Evolutionary conservation across 208 protist genomes (phyloP), one percentile per base, ranked within the genome.

Genomic region (Strigomonas oncopelti): DNA sequence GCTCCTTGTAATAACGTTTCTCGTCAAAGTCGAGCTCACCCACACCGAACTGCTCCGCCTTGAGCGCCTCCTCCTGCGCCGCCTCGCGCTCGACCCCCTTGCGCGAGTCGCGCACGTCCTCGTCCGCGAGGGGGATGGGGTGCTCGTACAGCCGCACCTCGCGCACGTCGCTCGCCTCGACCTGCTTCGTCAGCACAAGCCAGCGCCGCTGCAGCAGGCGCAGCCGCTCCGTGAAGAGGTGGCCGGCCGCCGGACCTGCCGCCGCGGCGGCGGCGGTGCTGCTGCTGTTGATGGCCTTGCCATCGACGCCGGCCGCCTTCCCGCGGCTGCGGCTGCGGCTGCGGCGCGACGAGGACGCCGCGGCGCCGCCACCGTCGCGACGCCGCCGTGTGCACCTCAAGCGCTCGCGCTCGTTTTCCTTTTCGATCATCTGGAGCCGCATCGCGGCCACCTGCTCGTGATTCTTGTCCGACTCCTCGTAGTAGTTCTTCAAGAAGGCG

Each of bases 131-230:
- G 18, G 88, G 85, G 52, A 93, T 86, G 4, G 85, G 81, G 27
- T 68, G 61, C 16, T 52, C 61, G 28, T 87, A 68, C 59, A 93
- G 74, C 29, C 67, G 67, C 18, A 74, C 75, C 69, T 93, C 88
- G 16, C 73, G 46, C 67, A 71, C 71, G 62, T 78, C 69, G 28
- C 69, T 71, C 0, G 80, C 75, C 25, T 66, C 71, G 14, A 60
- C 51, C 65, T 72, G 54, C 22, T 69, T 65, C 0, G 56, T 65
- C 13, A 48, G 61, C 34, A 86, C 74, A 9, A 84, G 71, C 88
- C 88, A 93, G 18, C 88, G 88, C 27, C 76, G 74, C n/a, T 69
- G 79, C 5, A 93, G 75, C 24, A 85, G 70, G 36, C 60, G 61
- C 27, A 90, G 63, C 27, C 87, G 81, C 2, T 63, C 67, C 38